Evolutionary conservation across 108 stramenopile genomes (phyloP), one percentile per base, ranked within the genome.

Genomic region (Nitzschia sp.): DNA sequence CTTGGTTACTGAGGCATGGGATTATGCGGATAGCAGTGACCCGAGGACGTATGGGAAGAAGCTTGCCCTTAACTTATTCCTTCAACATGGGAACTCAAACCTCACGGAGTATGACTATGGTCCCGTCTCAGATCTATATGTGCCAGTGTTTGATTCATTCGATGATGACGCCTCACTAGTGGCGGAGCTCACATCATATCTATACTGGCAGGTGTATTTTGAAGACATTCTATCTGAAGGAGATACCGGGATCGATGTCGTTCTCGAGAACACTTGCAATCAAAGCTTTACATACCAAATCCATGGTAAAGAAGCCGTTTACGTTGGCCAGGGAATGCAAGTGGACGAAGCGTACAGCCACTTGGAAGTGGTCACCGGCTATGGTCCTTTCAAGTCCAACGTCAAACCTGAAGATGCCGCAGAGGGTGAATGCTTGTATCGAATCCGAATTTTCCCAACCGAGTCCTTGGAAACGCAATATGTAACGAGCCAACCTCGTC

Each of bases 281-380:
- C 63, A 78, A 29, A 10, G 20, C 22, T 78, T 67, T 41, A 78
- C 77, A 3, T 82, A 71, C 26, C 22, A 26, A 8, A 26, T 81
- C 10, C 48, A 69, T 25, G 80, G 80, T 38, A 14, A 22, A 1
- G 52, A 62, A 0, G 67, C 61, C 9, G 60, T 22, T 1, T 69
- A 50, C 22, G 2, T 76, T 12, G 80, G 80, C 5, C 19, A 6
- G 7, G 73, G 65, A 11, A 66, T 67, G 52, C 50, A 39, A 8
- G 58, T 67, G 26, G 51, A 74, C 26, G 8, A 41, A 25, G 14
- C 12, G 8, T 74, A 44, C 51, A 50, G 61, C 41, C 14, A 58
- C 17, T 3, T 22, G 20, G 25, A 54, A 22, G 25, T 54, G n/a
- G 17, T 22, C 53, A 54, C 25, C 21, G 53, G 25, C 53, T 22